phyloP scores from a whole-genome alignment of 2,329 filamentous ascomycete genomes.

The Bretziella fagacearum region DNA sequence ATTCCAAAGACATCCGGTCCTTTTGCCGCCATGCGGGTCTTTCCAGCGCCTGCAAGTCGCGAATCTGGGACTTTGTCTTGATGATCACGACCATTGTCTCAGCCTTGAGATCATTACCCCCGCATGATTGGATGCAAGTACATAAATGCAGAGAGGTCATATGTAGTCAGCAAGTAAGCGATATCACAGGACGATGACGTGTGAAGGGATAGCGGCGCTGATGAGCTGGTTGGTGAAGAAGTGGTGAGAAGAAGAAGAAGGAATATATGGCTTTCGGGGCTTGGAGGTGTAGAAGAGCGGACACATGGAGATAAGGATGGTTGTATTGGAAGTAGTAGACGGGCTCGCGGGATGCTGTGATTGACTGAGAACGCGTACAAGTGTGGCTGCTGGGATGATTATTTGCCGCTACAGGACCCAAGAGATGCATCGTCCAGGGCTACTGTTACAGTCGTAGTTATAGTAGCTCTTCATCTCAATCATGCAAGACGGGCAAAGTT shows the following conservation, averaged over 20 bases:
- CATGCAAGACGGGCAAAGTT: not conserved
- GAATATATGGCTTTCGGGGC: not conserved
- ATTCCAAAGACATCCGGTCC: too few relatives aligned
- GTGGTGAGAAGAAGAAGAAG: not conserved
- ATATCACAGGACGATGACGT: too few relatives aligned
- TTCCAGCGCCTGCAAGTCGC: too few relatives aligned
- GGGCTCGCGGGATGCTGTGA: too few relatives aligned
- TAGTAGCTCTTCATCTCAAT: not conserved
- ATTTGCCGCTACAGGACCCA: not conserved
- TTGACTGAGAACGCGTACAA: not conserved
- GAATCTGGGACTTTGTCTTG: too few relatives aligned
- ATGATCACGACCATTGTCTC: too few relatives aligned
- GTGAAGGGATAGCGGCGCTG: too few relatives aligned
- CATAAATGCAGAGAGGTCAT: not conserved
- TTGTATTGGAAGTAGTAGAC: too few relatives aligned
- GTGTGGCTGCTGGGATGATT: not conserved
- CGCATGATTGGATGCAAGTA: too few relatives aligned
- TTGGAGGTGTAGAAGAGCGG: not conserved
- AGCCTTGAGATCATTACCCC: too few relatives aligned
- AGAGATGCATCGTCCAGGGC: not conserved
- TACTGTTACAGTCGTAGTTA: not conserved
- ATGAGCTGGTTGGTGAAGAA: not conserved
- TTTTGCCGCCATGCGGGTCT: too few relatives aligned
- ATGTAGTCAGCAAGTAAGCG: not conserved
- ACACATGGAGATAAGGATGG: not conserved